These are phyloP conservation scores for Hymenochaete sp. DNA, from an alignment of 1,284 basidiomycete species.

Conservation along the genomic window DNA sequence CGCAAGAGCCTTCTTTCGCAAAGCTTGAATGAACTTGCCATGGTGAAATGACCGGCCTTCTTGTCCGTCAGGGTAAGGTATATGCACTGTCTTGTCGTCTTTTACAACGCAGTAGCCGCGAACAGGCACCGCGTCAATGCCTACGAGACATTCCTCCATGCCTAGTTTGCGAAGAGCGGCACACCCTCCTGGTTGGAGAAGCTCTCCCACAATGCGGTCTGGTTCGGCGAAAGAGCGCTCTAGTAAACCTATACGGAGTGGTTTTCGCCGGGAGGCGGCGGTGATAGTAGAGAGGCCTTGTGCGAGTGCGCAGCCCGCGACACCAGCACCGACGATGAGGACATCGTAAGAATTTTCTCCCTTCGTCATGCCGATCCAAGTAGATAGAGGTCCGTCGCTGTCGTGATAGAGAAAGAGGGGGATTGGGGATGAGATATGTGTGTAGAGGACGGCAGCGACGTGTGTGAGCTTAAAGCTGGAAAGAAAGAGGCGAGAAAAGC, in stretches of 20 bases:
- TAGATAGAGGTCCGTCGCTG: too few relatives aligned
- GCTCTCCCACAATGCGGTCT: constrained; percentile 95
- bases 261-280: constrained; percentile 36
- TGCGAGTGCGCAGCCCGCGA: constrained; percentile 74
- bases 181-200: constrained; percentile 92
- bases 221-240: constrained; percentile 89
- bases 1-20: constrained; percentile 59
- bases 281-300: constrained; percentile 53
- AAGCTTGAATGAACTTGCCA: constrained; percentile 80
- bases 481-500: neutral
- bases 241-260: constrained; percentile 72
- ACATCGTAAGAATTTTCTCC: constrained; percentile 47
- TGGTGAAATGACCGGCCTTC: constrained; percentile 88
- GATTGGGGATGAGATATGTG: too few relatives aligned
- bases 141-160: constrained; percentile 66
- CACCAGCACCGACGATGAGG: constrained; percentile 83
- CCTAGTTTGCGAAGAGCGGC: constrained; percentile 72
- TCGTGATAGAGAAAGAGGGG: neutral
- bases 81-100: constrained; percentile 60
- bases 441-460: too few relatives aligned
- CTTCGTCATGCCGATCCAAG: constrained; percentile 4
- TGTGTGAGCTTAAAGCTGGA: too few relatives aligned
- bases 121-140: constrained; percentile 81
- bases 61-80: constrained; percentile 76
- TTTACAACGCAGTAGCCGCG: constrained; percentile 86